Evolutionary conservation across 805 yeast genomes (phyloP), one percentile per base, ranked within the genome.

Genomic region (Schwanniomyces sp.): DNA sequence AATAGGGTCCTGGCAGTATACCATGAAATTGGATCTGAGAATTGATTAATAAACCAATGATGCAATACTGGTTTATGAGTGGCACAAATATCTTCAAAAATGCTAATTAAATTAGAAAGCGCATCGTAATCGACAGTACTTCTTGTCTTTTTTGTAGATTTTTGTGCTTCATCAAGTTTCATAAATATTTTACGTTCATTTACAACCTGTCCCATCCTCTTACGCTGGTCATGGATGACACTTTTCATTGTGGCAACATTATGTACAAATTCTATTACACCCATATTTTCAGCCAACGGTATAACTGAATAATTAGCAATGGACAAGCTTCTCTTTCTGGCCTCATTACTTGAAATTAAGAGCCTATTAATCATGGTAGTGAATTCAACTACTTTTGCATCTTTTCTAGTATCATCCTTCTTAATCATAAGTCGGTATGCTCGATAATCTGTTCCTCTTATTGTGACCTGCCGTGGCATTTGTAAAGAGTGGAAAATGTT

Each of bases 351-450:
- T 16, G 78, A 76, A 17, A 72, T 66, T 47, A 94, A 70, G 27
- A 94, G 62, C 54, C 88, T 80, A 61, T 91, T 91, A 64, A 94
- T 82, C 66, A 91, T 86, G 1, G 89, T 82, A 0, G 97, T 89
- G 56, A 94, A 86, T 56, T 95, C 94, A n/a, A 91, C 87, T 44
- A 92, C 81, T 56, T 96, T 87, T 4, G 96, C 94, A 71, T 95
- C 99, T 60, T 95, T 95, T 53, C 98, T 72, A 16, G 95, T 84
- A 69, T 94, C 99, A 66, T 94, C 99, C 52, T 83, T 79, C 61
- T 94, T 94, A 56, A 96, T 85, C 69, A 94, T 76, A 12, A 94
- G 75, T 16, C 85, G 79, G 61, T 91, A 91, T 1, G 71, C 64
- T n/a, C 69, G 67, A 7, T 92, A 91, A 66, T 92, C 88, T 2